Evolutionary conservation across 106 monocot genomes (phyloP).

Genomic region (Dioscorea dumetorum): DNA sequence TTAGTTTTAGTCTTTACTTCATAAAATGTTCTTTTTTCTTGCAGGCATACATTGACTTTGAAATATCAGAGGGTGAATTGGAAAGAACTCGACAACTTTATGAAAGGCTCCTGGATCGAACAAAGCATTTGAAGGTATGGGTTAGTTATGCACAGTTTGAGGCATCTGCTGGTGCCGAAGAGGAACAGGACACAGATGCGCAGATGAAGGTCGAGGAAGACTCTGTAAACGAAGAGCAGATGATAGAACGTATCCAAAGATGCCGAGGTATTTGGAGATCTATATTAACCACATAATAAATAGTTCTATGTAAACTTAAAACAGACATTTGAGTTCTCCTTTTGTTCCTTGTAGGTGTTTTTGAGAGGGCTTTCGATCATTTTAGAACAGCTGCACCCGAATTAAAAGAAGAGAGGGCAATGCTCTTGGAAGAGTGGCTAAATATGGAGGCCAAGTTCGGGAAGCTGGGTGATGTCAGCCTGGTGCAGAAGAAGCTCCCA

Average conservation of each 20-base stretch:
- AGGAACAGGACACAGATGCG: constrained; percentile 13
- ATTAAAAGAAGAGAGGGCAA: constrained; percentile 88
- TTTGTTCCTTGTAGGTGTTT: constrained; percentile 37
- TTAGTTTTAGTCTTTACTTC: too few species aligned
- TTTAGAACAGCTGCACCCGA: constrained; percentile 80
- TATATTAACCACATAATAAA: not conserved
- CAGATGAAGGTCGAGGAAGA: constrained; percentile 16
- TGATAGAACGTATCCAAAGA: constrained; percentile 26
- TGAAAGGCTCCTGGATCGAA: constrained; percentile 80
- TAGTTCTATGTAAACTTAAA: not conserved
- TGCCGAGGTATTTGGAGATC: constrained; percentile 36
- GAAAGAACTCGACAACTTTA: constrained; percentile 75
- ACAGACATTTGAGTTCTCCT: not conserved
- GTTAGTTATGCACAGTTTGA: constrained; percentile 94
- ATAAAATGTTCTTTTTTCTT: not conserved
- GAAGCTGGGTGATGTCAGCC: constrained; percentile 47
- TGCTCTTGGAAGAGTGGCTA: constrained; percentile 96
- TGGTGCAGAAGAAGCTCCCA: constrained; percentile 84
- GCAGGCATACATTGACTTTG: constrained; percentile 90
- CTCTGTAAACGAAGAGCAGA: constrained; percentile 13
- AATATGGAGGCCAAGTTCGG: constrained; percentile 61
- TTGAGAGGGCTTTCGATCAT: constrained; percentile 90
- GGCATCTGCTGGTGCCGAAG: constrained; percentile 44
- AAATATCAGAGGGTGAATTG: constrained; percentile 71
- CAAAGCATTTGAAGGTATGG: constrained; percentile 95